These are phyloP conservation scores for Thermothelomyces thermophilus DNA, from an alignment of 2,329 filamentous ascomycete genomes.

Conservation along the genomic window DNA sequence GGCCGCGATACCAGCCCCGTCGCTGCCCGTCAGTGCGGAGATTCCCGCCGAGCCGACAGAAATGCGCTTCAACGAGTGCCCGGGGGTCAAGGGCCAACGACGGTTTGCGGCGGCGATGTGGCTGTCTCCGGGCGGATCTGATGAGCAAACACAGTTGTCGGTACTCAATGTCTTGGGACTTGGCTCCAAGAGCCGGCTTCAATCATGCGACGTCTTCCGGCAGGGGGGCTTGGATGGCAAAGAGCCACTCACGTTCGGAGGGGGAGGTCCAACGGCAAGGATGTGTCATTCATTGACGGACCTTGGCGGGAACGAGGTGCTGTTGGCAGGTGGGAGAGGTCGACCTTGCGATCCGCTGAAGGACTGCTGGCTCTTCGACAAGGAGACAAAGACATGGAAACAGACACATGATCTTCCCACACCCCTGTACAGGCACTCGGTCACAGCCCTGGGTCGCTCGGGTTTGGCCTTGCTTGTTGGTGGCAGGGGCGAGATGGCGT, in stretches of 20 bases:
- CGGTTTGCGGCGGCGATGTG: conserved; percentile 55
- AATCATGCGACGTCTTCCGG: conserved; percentile 46
- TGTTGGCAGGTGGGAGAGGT: conserved; percentile 72
- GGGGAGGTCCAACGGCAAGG: conserved; percentile 38
- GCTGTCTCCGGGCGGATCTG: conserved; percentile 32
- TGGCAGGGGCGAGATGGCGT: conserved; percentile 49
- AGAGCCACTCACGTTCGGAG: conserved; percentile 17
- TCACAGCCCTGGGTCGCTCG: conserved; percentile 45
- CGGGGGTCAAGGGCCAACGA: conserved; percentile 40
- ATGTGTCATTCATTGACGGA: conserved; percentile 75
- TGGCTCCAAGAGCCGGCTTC: conserved; percentile 39
- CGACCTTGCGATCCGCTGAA: conserved; percentile 63
- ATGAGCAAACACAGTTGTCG: conserved; percentile 22
- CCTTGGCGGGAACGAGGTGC: conserved; percentile 48
- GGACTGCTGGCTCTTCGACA: conserved; percentile 70
- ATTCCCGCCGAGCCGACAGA: conserved; percentile 8
- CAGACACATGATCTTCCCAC: conserved; percentile 57
- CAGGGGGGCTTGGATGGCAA: conserved; percentile 4
- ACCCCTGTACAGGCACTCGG: conserved; percentile 70
- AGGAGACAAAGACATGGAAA: conserved; percentile 51
- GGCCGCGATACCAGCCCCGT: background rate
- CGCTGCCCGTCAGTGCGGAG: background rate
- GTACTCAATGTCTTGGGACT: conserved; percentile 41
- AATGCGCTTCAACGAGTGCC: conserved; percentile 32
- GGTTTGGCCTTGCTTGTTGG: conserved; percentile 53